Base-by-base conservation (phyloP, 1,284 basidiomycete genomes). In the Apiotrichum sp. region DNA sequence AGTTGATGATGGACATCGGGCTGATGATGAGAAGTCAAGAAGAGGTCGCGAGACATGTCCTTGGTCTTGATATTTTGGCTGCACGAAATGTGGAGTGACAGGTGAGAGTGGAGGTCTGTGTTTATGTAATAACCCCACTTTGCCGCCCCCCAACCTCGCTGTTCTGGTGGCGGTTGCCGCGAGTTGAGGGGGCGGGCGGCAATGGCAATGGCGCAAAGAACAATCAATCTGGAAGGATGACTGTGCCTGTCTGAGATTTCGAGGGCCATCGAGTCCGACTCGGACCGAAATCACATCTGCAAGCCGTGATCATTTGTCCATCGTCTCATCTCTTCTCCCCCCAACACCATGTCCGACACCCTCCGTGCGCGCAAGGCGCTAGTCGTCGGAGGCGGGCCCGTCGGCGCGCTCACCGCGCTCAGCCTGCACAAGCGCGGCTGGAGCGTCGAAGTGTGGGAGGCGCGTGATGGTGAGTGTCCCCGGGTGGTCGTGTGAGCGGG, bases 371-470 rank as follows among this genome's bases (percentile, higher is more conserved):
- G 72, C 22, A 76, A 72, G 55, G 77, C 73, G 1, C 73, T 80
- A 38, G 73, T 83, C 50, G 77, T 82, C 31, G 95, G 95, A 44
- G 95, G 87, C 47, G 95, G 95, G 0, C 93, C 95, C 8, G 95
- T 98, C 5, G 95, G 95, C 38, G 93, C 93, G 70, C 85, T 98
- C 14, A 83, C 88, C 14, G 93, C 93, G 4, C 82, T 95, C 47
- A 84, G 87, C 48, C 81, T 98, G 46, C 87, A 91, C 48, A 87
- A 88, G 66, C 82, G 84, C 66, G 93, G 93, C 40, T 98, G 92
- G 89, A 66, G 80, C 43, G 93, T 98, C 47, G 84, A 87, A 63
- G 72, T 98, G n/a, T 93, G 89, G 77, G 95, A 98, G 78, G 82
- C 83, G 50, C 82, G 93, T 63, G 81, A 87, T 72, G 91, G 87